Evolutionary conservation across 2,329 filamentous ascomycete genomes (phyloP), one percentile per base, ranked within the genome.

Genomic region (Fusarium praegraminearum): DNA sequence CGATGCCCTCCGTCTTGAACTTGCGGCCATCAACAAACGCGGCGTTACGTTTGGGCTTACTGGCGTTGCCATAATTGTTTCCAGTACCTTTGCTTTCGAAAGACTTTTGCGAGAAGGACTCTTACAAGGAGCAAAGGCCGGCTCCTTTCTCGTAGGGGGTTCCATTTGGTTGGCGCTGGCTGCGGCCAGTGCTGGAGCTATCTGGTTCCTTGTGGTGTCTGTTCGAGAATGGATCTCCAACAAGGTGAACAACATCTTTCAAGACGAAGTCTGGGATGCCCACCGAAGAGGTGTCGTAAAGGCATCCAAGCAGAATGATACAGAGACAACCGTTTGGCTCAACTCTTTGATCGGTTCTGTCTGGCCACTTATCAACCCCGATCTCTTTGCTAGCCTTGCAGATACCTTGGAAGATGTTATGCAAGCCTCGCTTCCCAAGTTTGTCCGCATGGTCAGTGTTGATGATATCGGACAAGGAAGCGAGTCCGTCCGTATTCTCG

Each of bases 401-500:
- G 91, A 93, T 72, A 91, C 87, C 30, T 84, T 94, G 6, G 91
- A 93, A 78, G 91, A 93, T 76, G 89, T 93, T 49, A 93, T 93
- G 91, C 91, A 93, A 79, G 91, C 91, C 4, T 91, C 89, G 11
- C 80, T 93, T 20, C 90, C 91, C 1, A 88, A 85, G 59, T 78
- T 91, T 36, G 84, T 93, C 33, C 87, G 91, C 49, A 93, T 93
- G 91, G 89, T 93, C 44, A 90, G 89, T 55, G 87, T 93, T 10
- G 90, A 93, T 50, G 91, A 93, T 67, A 86, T 93, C 61, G 91
- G 91, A 0, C 91, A 94, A 77, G 91, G 91, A 10, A 92, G 87
- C 63, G 91, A 93, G 73, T 84, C 89, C 1, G 74, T 93, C 38
- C 86, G 91, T 2, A 90, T 93, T 58, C 83, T 93, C 2, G 91